Conservation (phyloP, 257 asterid genomes). For the Cruciata laevipes region DNA sequence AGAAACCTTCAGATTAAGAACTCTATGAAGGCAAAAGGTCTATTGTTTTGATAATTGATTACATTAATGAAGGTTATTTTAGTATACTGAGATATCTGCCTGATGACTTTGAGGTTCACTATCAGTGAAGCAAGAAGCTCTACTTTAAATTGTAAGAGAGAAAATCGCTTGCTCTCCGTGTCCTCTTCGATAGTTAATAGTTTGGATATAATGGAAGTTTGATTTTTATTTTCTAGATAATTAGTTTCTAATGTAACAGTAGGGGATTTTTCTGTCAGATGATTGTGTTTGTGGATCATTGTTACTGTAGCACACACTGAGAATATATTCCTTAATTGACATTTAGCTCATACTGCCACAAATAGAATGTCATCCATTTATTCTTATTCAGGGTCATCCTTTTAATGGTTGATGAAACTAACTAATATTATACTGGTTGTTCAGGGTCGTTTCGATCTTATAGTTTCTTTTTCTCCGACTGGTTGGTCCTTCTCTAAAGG, state of each 20-base stretch:
- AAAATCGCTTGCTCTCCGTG: neutral
- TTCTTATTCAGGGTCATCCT: neutral
- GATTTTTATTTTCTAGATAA: neutral
- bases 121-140: neutral
- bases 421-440: neutral
- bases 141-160: neutral
- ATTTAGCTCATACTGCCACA: neutral
- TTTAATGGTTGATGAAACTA: neutral
- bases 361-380: neutral
- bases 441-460: neutral
- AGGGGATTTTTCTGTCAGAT: neutral
- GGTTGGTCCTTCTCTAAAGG: constrained; percentile 32
- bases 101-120: neutral
- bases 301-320: constrained; percentile 2
- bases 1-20: neutral
- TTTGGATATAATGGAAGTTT: neutral
- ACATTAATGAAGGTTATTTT: neutral
- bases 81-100: neutral
- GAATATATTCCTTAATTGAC: neutral
- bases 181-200: neutral
- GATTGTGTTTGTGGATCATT: neutral
- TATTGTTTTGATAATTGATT: no score
- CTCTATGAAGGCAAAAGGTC: neutral
- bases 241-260: neutral
- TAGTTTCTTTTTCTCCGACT: neutral